phyloP scores from a whole-genome alignment of 257 asterid genomes.

The Solanum ossicruentum region DNA sequence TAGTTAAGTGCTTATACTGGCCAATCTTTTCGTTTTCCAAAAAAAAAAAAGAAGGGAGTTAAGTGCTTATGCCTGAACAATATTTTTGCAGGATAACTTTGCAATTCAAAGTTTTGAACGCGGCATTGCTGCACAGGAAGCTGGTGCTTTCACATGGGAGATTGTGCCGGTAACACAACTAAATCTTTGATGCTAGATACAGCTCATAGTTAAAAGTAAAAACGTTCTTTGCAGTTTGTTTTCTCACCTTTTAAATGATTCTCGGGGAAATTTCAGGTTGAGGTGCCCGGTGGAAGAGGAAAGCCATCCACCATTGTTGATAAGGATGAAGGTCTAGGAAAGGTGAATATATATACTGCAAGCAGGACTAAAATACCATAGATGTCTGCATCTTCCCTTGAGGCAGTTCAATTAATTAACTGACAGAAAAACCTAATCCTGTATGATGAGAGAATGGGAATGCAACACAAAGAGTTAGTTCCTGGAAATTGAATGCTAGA shows the following conservation, averaged over 20 bases:
- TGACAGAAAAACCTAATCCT: background rate
- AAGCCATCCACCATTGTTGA: conserved; percentile 78
- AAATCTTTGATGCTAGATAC: background rate
- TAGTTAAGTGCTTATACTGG: background rate
- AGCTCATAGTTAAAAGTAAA: background rate
- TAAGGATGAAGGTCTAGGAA: conserved; percentile 94
- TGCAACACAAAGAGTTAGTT: background rate
- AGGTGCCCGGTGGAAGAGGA: conserved; percentile 95
- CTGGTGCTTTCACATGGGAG: conserved; percentile 86
- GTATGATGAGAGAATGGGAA: background rate
- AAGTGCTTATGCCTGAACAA: background rate
- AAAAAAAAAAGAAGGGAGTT: background rate
- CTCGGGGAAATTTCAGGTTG: conserved; percentile 48
- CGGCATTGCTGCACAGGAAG: conserved; percentile 93
- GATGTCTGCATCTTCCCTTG: background rate
- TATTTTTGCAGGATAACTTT: conserved; percentile 51
- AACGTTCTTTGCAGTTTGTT: background rate
- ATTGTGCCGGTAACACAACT: conserved; percentile 58
- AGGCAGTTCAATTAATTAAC: background rate
- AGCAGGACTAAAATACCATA: background rate
- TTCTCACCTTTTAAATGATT: background rate
- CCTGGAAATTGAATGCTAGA: background rate
- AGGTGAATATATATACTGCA: conserved; percentile 33
- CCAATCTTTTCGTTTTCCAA: background rate
- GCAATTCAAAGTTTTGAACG: conserved; percentile 96